A percentile compares a stretch with the other conserved stretches of the same genome.
Evolutionary conservation across 768 basidiomycete species (phyloP).

Genomic region (Pleurotus citrinopileatus): DNA sequence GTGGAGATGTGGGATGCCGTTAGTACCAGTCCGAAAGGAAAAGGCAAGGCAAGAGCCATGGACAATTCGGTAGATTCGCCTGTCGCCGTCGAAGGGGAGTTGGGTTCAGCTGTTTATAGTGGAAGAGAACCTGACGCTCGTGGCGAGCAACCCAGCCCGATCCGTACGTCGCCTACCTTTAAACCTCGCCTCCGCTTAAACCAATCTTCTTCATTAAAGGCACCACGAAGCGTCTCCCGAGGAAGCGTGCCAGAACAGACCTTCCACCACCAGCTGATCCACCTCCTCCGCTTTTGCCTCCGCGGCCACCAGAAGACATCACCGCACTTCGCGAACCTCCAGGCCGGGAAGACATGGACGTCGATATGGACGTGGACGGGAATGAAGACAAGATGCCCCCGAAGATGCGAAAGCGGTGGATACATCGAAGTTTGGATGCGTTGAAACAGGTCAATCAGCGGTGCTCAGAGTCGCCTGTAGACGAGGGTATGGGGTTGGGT

Average conservation of each 20-base stretch:
- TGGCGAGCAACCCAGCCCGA: not conserved
- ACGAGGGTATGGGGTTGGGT: conserved; percentile 15
- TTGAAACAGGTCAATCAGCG: conserved; percentile 16
- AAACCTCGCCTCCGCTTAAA: not conserved
- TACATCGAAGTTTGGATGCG: conserved; percentile 26
- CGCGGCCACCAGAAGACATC: conserved; percentile 7
- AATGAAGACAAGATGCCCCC: conserved; percentile 51
- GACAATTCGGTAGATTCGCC: not conserved
- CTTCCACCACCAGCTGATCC: conserved; percentile 7
- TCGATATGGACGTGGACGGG: conserved; percentile 20
- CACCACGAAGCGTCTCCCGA: conserved; percentile 1
- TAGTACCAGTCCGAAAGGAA: conserved; percentile 23
- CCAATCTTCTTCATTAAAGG: not conserved
- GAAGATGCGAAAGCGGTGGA: conserved; percentile 59
- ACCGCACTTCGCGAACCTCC: no score
- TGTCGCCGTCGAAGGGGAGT: not conserved
- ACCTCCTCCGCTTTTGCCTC: not conserved
- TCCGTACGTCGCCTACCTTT: not conserved
- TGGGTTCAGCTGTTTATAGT: not conserved
- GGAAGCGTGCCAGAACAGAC: conserved; percentile 1
- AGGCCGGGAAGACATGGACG: not conserved
- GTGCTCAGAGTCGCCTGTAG: not conserved
- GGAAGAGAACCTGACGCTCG: no score
- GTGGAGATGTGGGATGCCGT: conserved; percentile 43
- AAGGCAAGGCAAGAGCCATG: conserved; percentile 21